phyloP scores from a whole-genome alignment of 371 early-diverging fungal genomes.

The Mycotypha africana region DNA sequence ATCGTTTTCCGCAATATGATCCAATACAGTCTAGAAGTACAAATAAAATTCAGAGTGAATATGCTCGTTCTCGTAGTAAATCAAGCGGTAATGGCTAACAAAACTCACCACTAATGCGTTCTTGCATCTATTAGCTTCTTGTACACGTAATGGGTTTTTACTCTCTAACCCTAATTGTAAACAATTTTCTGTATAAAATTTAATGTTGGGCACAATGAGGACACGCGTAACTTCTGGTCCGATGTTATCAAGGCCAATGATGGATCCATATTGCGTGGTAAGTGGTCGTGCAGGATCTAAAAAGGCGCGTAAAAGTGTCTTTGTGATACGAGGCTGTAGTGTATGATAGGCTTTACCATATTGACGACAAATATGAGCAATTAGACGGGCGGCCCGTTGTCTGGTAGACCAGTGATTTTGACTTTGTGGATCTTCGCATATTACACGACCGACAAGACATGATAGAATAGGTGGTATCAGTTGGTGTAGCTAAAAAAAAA shows the following conservation, averaged over 20 bases:
- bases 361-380: conserved; percentile 64
- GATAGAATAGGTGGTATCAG: conserved; percentile 95
- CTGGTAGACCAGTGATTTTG: conserved; percentile 87
- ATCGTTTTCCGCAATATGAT: conserved; percentile 14
- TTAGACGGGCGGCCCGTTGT: conserved; percentile 66
- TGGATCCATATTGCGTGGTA: conserved; percentile 87
- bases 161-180: conserved; percentile 18
- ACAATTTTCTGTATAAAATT: conserved; percentile 49
- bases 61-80: too few species aligned
- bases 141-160: conserved; percentile 15
- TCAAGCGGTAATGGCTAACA: too few species aligned
- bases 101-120: conserved; percentile 33
- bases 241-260: conserved; percentile 72
- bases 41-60: too few species aligned
- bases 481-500: conserved; percentile 81
- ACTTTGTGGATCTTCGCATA: conserved; percentile 56
- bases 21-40: conserved; percentile 11
- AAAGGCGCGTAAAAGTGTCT: conserved; percentile 84
- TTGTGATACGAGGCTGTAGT: conserved; percentile 82
- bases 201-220: conserved; percentile 74
- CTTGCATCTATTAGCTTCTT: conserved; percentile 34
- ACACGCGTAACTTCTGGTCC: conserved; percentile 76
- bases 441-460: conserved; percentile 88
- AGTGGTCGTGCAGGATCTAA: conserved; percentile 80
- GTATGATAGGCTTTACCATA: conserved; percentile 80